Evolutionary conservation across 805 yeast species (phyloP).

Genomic region (Kodamaea hsintzibuensis): DNA sequence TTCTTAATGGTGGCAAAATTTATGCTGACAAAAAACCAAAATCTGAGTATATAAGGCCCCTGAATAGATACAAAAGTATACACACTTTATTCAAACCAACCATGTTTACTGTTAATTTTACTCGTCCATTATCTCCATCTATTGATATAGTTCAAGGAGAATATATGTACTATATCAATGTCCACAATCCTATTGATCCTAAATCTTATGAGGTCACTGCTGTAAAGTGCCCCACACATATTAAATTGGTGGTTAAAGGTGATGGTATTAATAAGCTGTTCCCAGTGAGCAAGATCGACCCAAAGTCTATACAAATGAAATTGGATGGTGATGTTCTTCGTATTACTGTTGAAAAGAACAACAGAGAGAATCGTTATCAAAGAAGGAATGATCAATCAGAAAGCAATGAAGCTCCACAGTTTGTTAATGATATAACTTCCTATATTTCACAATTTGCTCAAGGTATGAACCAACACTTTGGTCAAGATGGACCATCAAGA

Average conservation of each 20-base stretch:
- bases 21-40: neutral
- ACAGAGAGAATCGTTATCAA: neutral
- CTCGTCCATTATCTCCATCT: neutral
- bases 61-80: neutral
- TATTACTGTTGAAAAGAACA: constrained; percentile 1
- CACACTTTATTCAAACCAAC: neutral
- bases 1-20: constrained; percentile 1
- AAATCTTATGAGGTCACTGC: constrained; percentile 13
- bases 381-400: neutral
- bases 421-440: constrained; percentile 5
- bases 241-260: constrained; percentile 7
- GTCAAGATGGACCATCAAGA: neutral
- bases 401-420: neutral
- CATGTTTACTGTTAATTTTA: neutral
- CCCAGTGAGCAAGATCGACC: constrained; percentile 4
- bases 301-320: constrained; percentile 2
- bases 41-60: neutral
- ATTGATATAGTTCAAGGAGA: neutral
- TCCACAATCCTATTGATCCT: constrained; percentile 5
- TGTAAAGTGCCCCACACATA: constrained; percentile 2
- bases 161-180: constrained; percentile 1
- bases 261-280: neutral
- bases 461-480: constrained; percentile 3
- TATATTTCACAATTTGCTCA: constrained; percentile 1
- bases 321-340: constrained; percentile 5